Evolutionary conservation across 1,284 basidiomycete genomes (phyloP).

Genomic region (Marasmius tenuissimus): DNA sequence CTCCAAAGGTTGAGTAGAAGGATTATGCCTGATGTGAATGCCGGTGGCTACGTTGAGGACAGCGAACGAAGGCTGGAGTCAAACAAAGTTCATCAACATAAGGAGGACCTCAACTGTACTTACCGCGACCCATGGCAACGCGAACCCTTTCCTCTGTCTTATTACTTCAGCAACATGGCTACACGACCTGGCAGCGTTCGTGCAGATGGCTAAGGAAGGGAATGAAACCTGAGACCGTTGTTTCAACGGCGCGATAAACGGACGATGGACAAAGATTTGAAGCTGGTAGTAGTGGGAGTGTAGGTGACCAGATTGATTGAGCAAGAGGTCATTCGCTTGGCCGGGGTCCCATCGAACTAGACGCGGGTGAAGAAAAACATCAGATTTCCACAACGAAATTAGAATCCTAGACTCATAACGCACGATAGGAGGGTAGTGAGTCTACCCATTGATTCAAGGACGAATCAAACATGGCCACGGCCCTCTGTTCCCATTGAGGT

Average conservation of each 20-base stretch:
- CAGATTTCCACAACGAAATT: background rate
- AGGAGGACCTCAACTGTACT: slow-evolving; percentile 3
- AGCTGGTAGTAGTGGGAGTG: slow-evolving; percentile 72
- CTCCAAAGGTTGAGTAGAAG: slow-evolving; percentile 77
- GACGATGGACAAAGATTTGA: slow-evolving; percentile 79
- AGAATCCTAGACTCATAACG: slow-evolving; percentile 20
- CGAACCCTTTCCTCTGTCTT: slow-evolving; percentile 31
- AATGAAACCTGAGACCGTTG: slow-evolving; percentile 58
- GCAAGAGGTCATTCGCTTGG: slow-evolving; percentile 55
- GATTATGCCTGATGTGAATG: slow-evolving; percentile 70
- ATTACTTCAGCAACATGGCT: slow-evolving; percentile 68
- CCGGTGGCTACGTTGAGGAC: slow-evolving; percentile 14
- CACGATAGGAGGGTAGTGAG: slow-evolving; percentile 63
- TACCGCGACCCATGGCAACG: slow-evolving; percentile 43
- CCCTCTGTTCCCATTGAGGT: slow-evolving; percentile 64
- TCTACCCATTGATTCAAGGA: slow-evolving; percentile 80
- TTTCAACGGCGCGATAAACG: slow-evolving; percentile 74
- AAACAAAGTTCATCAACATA: too few species aligned
- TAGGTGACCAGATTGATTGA: slow-evolving; percentile 70
- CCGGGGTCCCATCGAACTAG: slow-evolving; percentile 76
- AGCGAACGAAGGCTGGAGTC: too few species aligned
- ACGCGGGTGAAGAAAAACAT: background rate
- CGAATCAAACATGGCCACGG: slow-evolving; percentile 76
- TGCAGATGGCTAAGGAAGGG: slow-evolving; percentile 82
- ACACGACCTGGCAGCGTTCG: slow-evolving; percentile 83